Percentiles rank a stretch among this genome's conserved stretches.
These are phyloP conservation scores for Aspergillus intermedius DNA, from an alignment of 2,329 filamentous ascomycete species.

Conservation along the genomic window DNA sequence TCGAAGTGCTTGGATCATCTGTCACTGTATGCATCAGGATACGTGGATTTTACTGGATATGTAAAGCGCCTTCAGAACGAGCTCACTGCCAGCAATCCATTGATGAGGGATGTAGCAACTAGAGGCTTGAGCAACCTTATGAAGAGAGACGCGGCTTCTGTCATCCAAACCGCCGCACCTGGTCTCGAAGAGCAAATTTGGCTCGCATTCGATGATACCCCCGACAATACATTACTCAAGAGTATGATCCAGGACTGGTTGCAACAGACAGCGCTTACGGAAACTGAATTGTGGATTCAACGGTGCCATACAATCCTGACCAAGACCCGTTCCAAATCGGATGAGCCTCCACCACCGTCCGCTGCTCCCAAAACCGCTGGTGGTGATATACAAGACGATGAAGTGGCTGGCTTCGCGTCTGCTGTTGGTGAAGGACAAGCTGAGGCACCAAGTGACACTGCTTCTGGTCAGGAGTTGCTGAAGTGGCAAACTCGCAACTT, in stretches of 20 bases:
- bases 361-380: slow-evolving; percentile 41
- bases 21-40: slow-evolving; percentile 80
- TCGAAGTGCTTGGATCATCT: slow-evolving; percentile 83
- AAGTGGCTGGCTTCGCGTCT: slow-evolving; percentile 91
- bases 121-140: slow-evolving; percentile 91
- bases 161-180: slow-evolving; percentile 66
- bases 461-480: slow-evolving; percentile 72
- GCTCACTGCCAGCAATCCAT: slow-evolving; percentile 60
- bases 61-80: slow-evolving; percentile 75
- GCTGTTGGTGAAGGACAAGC: slow-evolving; percentile 57
- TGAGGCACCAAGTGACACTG: slow-evolving; percentile 45
- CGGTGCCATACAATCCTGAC: slow-evolving; percentile 83
- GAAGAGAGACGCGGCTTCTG: slow-evolving; percentile 81
- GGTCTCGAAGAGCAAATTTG: slow-evolving; percentile 88
- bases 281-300: slow-evolving; percentile 80
- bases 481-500: slow-evolving; percentile 95
- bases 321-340: slow-evolving; percentile 67
- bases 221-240: slow-evolving; percentile 70
- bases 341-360: slow-evolving; percentile 36
- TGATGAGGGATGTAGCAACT: slow-evolving; percentile 72
- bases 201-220: slow-evolving; percentile 74
- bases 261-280: slow-evolving; percentile 73
- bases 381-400: slow-evolving; percentile 88
- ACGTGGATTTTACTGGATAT: slow-evolving; percentile 78
- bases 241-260: slow-evolving; percentile 92